These are phyloP conservation scores for Phytopythium delawarense DNA, from an alignment of 352 stramenopile species.

Conservation along the genomic window DNA sequence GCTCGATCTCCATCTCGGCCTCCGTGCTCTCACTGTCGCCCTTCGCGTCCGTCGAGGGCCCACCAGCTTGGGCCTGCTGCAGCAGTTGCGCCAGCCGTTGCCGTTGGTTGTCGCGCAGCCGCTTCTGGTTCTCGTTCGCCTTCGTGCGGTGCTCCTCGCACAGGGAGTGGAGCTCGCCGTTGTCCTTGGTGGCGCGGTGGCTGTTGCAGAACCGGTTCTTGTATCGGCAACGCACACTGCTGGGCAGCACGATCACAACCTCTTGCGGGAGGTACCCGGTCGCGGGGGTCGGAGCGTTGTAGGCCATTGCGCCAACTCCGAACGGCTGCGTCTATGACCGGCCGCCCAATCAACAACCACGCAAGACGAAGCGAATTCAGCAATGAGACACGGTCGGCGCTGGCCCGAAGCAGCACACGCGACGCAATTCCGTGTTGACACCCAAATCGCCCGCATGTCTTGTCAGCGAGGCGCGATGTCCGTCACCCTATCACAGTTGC, in stretches of 20 bases:
- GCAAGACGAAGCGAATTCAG: background rate
- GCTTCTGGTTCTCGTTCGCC: conserved; percentile 35
- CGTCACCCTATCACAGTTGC: background rate
- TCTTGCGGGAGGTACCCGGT: background rate
- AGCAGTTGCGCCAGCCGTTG: conserved; percentile 4
- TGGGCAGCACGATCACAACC: conserved; percentile 1
- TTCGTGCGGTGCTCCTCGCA: conserved; percentile 34
- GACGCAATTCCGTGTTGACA: background rate
- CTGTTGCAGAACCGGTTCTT: conserved; percentile 28
- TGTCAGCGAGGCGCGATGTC: background rate
- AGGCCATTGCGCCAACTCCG: background rate
- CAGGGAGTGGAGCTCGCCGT: conserved; percentile 32
- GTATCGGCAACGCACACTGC: conserved; percentile 22
- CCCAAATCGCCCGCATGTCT: background rate
- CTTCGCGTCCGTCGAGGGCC: background rate
- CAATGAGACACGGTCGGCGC: background rate
- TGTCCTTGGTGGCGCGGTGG: conserved; percentile 30
- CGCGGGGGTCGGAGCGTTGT: background rate
- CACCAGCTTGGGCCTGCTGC: background rate
- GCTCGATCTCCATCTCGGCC: background rate
- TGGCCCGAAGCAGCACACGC: background rate
- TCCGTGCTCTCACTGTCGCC: no score
- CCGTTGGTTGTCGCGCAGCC: conserved; percentile 22
- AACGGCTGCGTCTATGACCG: background rate
- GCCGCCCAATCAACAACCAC: background rate